Evolutionary conservation across 768 basidiomycete genomes (phyloP).

Genomic region (Rhizopogon sp.): DNA sequence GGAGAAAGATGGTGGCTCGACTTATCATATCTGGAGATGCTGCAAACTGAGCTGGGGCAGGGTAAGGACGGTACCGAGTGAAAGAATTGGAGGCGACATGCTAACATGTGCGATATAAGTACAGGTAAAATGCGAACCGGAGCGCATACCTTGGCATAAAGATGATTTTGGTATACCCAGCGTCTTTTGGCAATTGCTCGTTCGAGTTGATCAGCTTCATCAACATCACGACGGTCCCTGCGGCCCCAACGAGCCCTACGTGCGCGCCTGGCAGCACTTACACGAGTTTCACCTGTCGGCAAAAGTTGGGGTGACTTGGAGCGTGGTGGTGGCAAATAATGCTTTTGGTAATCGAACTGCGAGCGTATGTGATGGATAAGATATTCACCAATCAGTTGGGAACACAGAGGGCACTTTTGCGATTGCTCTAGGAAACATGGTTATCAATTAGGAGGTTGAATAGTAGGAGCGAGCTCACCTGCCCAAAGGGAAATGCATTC

Average conservation of each 20-base stretch:
- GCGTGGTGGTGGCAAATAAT: conserved; percentile 64
- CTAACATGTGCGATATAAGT: conserved; percentile 34
- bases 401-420: conserved; percentile 72
- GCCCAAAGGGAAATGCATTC: conserved; percentile 87
- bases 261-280: conserved; percentile 23
- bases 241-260: conserved; percentile 52
- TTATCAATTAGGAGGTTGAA: background rate
- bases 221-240: conserved; percentile 29
- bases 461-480: conserved; percentile 35
- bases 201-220: conserved; percentile 67
- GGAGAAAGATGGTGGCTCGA: conserved; percentile 74
- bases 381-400: conserved; percentile 62
- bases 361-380: conserved; percentile 79
- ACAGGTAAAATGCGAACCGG: background rate
- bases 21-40: conserved; percentile 70
- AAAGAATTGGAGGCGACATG: conserved; percentile 86
- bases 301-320: conserved; percentile 37
- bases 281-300: conserved; percentile 24
- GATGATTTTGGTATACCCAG: conserved; percentile 74
- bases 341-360: conserved; percentile 76
- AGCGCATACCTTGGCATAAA: conserved; percentile 77
- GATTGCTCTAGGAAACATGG: conserved; percentile 55
- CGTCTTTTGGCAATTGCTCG: conserved; percentile 65
- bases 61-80: conserved; percentile 86
- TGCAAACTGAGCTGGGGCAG: conserved; percentile 80